Base-by-base conservation (phyloP, 2,329 filamentous ascomycete genomes). In the Ceratocystis eucalypticola region DNA sequence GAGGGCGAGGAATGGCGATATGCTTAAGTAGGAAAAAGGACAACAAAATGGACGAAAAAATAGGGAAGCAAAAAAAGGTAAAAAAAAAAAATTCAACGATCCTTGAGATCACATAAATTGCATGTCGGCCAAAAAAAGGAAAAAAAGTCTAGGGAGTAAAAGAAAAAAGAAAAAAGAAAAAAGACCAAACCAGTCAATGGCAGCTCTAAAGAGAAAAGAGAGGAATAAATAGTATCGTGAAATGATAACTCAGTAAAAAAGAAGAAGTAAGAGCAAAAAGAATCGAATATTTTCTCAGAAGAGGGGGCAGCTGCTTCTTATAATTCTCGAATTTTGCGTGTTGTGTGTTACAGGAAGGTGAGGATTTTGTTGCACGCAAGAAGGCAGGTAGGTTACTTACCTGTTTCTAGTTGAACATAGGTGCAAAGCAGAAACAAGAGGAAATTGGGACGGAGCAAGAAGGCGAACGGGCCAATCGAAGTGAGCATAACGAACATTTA, bases 91-190 rank as follows among this genome's bases (percentile, higher is more conserved):
- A 25, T 62, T 46, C 63, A 65, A 66, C 53, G 61, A 37, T 17
- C n/a, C 62, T 41, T 25, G 30, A 37, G 20, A 12, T 53, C 30
- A 25, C 45, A 55, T 30, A 20, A 68, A 67, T 69, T 59, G 55
- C 28, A 59, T 20, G 55, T 10, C 55, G n/a, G 55, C n/a, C 7
- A 17, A 50, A 50, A 66, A 69, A 62, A 68, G 70, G 64, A 67
- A 64, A 68, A 69, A 69, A 69, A 67, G 64, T 48, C 65, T 25
- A 63, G 63, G 66, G 67, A 69, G 67, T 70, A 71, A 71, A 70
- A 70, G 70, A 53, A 53, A 15, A 2, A 15, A 53, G 25, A 20
- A 22, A 22, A 17, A 17, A 48, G 8, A n/a, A 50, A 22, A 53
- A 12, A 25, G 1, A 28, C 22, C 48, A 25, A 22, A 10, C 12